phyloP scores from a whole-genome alignment of 2,329 filamentous ascomycete genomes.

The Botrytis medusae region DNA sequence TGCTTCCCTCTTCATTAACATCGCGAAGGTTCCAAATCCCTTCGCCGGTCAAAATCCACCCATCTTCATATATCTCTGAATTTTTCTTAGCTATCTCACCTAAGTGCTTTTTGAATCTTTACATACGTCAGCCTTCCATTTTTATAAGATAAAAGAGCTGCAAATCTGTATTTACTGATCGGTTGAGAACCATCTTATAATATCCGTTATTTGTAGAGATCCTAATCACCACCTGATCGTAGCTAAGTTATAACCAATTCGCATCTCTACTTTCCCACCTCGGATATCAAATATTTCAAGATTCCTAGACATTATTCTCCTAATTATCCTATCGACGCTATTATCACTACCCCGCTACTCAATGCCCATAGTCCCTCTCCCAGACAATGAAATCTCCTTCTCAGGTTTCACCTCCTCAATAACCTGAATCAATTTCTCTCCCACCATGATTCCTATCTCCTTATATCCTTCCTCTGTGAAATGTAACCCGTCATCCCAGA shows the following conservation, averaged over 20 bases:
- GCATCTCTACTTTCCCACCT: neutral
- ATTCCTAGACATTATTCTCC: neutral
- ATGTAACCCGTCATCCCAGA: conserved; percentile 65
- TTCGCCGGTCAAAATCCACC: neutral
- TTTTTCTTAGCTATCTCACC: neutral
- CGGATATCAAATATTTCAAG: neutral
- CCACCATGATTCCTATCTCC: conserved; percentile 59
- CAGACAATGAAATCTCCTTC: neutral
- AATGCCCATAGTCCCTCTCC: conserved; percentile 4
- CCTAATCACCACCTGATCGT: neutral
- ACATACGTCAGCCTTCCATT: neutral
- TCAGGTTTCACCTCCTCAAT: conserved; percentile 31
- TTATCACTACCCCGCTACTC: neutral
- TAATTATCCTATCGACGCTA: no score
- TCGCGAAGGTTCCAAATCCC: neutral
- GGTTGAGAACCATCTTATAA: neutral
- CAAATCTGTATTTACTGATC: neutral
- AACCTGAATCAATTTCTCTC: conserved; percentile 52
- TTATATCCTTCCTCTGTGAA: conserved; percentile 60
- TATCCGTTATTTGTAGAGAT: neutral
- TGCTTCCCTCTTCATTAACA: neutral
- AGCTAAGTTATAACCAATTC: neutral
- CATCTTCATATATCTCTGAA: neutral
- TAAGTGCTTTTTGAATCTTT: neutral
- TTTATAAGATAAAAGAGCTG: neutral